Evolutionary conservation across 176 grass and related monocot genomes (phyloP).

Genomic region (Eleusine indica): DNA sequence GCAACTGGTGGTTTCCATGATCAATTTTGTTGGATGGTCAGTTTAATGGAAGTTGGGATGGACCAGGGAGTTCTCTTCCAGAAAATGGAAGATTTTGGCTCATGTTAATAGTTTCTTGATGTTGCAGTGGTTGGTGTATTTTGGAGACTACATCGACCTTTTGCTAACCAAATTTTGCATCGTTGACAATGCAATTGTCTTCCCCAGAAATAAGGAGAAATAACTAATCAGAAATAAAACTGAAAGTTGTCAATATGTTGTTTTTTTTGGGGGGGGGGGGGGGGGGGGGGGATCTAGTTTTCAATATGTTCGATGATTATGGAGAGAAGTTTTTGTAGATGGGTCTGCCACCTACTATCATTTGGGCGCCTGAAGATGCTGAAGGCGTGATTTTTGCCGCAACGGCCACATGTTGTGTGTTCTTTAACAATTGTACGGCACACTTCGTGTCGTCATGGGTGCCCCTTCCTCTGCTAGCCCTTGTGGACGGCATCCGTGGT

Average conservation of each 20-base stretch:
- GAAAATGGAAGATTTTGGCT: slow-evolving; percentile 30
- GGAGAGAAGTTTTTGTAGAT: background rate
- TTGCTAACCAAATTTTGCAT: slow-evolving; percentile 48
- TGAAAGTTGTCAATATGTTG: background rate
- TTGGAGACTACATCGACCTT: slow-evolving; percentile 27
- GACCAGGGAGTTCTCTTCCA: background rate
- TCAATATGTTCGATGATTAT: background rate
- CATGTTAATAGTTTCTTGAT: slow-evolving; percentile 46
- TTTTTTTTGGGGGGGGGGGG: background rate
- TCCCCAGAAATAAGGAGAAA: slow-evolving; percentile 29
- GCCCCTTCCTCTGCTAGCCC: background rate
- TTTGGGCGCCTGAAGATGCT: background rate
- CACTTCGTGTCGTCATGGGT: background rate
- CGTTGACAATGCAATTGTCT: background rate
- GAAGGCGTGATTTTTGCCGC: slow-evolving; percentile 8
- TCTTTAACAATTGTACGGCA: background rate
- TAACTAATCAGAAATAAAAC: background rate
- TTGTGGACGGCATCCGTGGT: background rate
- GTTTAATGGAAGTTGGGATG: slow-evolving; percentile 8
- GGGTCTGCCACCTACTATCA: background rate
- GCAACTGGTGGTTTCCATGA: background rate
- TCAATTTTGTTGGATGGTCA: slow-evolving; percentile 8
- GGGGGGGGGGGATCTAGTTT: no score
- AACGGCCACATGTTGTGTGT: background rate
- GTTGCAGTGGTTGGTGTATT: background rate